Evolutionary conservation across 345 rosid genomes (phyloP).

Genomic region (Firmiana major): DNA sequence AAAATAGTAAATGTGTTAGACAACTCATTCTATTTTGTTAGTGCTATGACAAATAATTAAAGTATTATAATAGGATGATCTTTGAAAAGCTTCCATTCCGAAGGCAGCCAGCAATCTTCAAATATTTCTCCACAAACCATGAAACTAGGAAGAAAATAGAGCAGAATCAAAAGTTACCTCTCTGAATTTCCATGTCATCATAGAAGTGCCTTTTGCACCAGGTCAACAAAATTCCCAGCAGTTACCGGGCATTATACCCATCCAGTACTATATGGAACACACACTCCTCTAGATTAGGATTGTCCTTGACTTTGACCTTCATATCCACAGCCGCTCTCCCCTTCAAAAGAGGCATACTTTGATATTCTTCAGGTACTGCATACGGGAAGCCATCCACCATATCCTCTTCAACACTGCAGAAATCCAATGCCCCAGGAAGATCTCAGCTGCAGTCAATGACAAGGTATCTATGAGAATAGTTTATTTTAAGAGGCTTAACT

Average conservation of each 20-base stretch:
- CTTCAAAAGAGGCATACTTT: conserved; percentile 83
- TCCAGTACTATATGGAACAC: conserved; percentile 88
- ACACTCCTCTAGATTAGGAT: conserved; percentile 79
- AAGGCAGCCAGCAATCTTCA: neutral
- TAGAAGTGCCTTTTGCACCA: conserved; percentile 91
- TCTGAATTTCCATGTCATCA: conserved; percentile 97
- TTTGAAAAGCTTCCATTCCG: neutral
- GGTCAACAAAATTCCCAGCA: conserved; percentile 88
- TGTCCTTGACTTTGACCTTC: conserved; percentile 98
- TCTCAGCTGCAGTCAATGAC: conserved; percentile 99
- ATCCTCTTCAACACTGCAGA: conserved; percentile 99
- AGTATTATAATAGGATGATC: neutral
- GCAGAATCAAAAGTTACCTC: conserved; percentile 50
- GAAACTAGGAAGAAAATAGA: neutral
- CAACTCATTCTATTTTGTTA: neutral
- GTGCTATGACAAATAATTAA: neutral
- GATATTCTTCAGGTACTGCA: conserved; percentile 83
- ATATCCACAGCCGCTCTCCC: conserved; percentile 96
- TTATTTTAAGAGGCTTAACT: conserved; percentile 35
- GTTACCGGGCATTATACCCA: conserved; percentile 95
- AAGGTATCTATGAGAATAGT: conserved; percentile 64
- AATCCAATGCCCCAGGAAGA: conserved; percentile 99
- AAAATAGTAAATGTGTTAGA: neutral
- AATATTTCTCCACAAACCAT: neutral
- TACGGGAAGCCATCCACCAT: conserved; percentile 96